phyloP scores from a whole-genome alignment of 768 basidiomycete genomes.

The Kwoniella botswanensis region DNA sequence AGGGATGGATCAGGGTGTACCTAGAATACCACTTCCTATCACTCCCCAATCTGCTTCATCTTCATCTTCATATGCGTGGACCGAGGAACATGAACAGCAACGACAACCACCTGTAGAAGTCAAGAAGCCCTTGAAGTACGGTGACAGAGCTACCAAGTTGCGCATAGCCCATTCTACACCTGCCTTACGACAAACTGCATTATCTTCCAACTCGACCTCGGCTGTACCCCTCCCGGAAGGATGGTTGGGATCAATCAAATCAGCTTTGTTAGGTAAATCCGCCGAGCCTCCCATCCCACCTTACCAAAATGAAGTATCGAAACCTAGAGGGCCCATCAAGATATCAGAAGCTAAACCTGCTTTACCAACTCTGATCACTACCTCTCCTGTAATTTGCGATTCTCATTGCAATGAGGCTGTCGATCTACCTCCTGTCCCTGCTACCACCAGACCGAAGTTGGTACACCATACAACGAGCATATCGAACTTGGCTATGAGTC shows the following conservation, averaged over 20 bases:
- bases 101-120: not conserved
- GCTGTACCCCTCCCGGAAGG: slow-evolving; percentile 21
- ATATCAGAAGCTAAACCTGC: slow-evolving; percentile 34
- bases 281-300: not conserved
- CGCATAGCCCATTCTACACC: slow-evolving; percentile 45
- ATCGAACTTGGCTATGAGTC: slow-evolving; percentile 27
- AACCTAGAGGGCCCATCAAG: slow-evolving; percentile 16
- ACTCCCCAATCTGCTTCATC: not conserved
- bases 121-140: slow-evolving; percentile 37
- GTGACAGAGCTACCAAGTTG: slow-evolving; percentile 40
- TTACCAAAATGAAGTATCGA: slow-evolving; percentile 2
- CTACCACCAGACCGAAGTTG: not conserved
- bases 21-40: slow-evolving; percentile 14
- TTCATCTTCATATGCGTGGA: not conserved
- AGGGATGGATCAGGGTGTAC: slow-evolving; percentile 8
- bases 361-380: slow-evolving; percentile 41
- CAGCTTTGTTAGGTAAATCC: slow-evolving; percentile 20
- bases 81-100: not conserved
- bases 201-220: not conserved
- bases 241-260: slow-evolving; percentile 39
- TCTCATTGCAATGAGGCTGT: slow-evolving; percentile 45
- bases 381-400: slow-evolving; percentile 53
- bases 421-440: slow-evolving; percentile 52
- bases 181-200: slow-evolving; percentile 20
- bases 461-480: slow-evolving; percentile 7